A percentile compares a stretch with the other conserved stretches of the same genome.
phyloP scores from a whole-genome alignment of 805 yeast genomes.

The Ogataea ramenticola region DNA sequence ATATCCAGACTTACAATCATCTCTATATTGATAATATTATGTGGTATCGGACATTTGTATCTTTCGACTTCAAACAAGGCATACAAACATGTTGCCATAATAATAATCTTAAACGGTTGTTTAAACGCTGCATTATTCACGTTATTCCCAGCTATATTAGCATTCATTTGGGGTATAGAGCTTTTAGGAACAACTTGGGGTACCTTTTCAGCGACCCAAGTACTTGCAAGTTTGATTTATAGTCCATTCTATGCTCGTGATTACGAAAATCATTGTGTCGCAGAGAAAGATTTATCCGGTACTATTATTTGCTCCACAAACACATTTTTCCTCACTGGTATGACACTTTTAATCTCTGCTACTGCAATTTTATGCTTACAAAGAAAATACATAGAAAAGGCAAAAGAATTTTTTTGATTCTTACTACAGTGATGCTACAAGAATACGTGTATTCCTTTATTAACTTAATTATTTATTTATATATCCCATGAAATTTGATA shows the following conservation, averaged over 20 bases:
- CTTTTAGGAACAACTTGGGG: constrained; percentile 94
- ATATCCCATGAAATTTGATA: background rate
- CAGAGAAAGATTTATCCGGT: background rate
- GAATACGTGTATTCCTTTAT: too few relatives aligned
- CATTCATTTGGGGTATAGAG: constrained; percentile 82
- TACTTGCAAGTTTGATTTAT: constrained; percentile 1
- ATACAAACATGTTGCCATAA: constrained; percentile 12
- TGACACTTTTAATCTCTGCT: constrained; percentile 16
- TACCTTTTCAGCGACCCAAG: constrained; percentile 74
- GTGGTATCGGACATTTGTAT: constrained; percentile 23
- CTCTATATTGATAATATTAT: constrained; percentile 15
- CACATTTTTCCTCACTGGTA: constrained; percentile 25
- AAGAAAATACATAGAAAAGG: constrained; percentile 16
- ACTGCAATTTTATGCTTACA: constrained; percentile 14
- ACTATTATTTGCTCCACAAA: constrained; percentile 24
- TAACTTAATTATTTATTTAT: background rate
- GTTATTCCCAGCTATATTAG: constrained; percentile 74
- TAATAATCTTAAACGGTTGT: constrained; percentile 21
- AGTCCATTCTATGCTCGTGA: constrained; percentile 4
- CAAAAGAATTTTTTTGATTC: constrained; percentile 18
- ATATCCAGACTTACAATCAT: constrained; percentile 23
- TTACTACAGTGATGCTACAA: too few relatives aligned
- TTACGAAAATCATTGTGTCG: constrained; percentile 2
- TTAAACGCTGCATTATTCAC: constrained; percentile 78
- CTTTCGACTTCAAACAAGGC: constrained; percentile 19